Percentiles rank a stretch among this genome's conserved stretches.
Conservation (phyloP, 352 stramenopile species). For the Pythium phragmitis region DNA sequence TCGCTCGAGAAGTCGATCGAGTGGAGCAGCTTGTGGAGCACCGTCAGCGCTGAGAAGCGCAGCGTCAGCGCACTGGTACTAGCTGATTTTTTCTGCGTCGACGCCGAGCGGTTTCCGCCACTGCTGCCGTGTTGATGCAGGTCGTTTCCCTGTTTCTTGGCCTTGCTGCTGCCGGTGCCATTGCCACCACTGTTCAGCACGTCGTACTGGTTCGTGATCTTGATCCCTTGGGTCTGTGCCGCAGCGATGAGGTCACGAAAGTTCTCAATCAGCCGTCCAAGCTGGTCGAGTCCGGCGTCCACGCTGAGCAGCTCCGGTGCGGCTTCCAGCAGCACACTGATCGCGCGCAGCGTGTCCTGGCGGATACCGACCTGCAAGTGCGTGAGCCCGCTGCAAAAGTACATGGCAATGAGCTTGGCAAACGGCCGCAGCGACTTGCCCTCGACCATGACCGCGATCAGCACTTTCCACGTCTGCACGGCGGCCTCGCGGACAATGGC, state of each 20-base stretch:
- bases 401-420: constrained; percentile 68
- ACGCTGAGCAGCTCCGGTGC: constrained; percentile 54
- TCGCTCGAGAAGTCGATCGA: constrained; percentile 42
- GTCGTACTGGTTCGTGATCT: constrained; percentile 81
- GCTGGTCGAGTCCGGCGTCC: constrained; percentile 48
- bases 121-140: neutral
- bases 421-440: constrained; percentile 64
- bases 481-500: constrained; percentile 74
- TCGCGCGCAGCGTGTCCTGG: constrained; percentile 71
- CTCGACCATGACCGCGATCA: constrained; percentile 54
- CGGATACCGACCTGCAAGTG: constrained; percentile 76
- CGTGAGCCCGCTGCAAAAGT: constrained; percentile 79
- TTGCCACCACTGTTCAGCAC: constrained; percentile 34
- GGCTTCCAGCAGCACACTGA: constrained; percentile 60
- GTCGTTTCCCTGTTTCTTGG: constrained; percentile 16
- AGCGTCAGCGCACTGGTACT: constrained; percentile 47
- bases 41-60: constrained; percentile 57
- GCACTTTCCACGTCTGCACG: constrained; percentile 61
- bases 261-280: constrained; percentile 75
- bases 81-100: constrained; percentile 44
- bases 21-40: constrained; percentile 63
- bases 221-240: constrained; percentile 63
- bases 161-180: constrained; percentile 18
- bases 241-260: constrained; percentile 71
- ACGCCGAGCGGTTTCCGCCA: constrained; percentile 24